Evolutionary conservation across 306 rosid species (phyloP).

Genomic region (Vigna radiata): DNA sequence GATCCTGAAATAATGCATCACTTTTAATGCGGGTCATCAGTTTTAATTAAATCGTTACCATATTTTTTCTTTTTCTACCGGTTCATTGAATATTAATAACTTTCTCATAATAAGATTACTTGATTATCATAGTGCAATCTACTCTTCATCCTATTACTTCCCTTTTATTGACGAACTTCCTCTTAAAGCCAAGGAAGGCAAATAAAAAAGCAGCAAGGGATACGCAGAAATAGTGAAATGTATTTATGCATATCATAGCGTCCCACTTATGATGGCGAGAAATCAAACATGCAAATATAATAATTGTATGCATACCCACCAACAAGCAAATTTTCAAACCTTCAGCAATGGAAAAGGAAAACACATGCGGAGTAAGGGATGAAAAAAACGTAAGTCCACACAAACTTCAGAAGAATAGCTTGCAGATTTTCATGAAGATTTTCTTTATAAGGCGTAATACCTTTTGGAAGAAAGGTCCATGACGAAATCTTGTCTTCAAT

Average conservation of each 20-base stretch:
- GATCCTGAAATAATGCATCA: conserved; percentile 11
- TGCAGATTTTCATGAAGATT: conserved; percentile 8
- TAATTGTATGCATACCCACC: background rate
- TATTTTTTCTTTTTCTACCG: background rate
- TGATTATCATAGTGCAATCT: background rate
- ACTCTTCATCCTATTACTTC: background rate
- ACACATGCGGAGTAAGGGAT: background rate
- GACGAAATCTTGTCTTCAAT: conserved; percentile 95
- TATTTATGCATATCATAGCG: background rate
- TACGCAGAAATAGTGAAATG: background rate
- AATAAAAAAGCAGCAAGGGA: background rate
- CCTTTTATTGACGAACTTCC: conserved; percentile 16
- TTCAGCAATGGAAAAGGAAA: conserved; percentile 2
- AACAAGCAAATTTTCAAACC: background rate
- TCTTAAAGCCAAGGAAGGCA: conserved; percentile 4
- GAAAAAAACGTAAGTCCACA: background rate
- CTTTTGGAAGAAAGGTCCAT: conserved; percentile 99
- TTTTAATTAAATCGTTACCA: conserved; percentile 2
- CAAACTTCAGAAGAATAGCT: conserved; percentile 27
- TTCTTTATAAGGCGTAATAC: conserved; percentile 45
- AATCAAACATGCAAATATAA: conserved; percentile 24
- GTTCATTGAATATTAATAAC: background rate
- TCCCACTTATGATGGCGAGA: conserved; percentile 3
- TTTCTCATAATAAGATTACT: conserved; percentile 15
- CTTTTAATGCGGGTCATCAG: background rate